A percentile compares a stretch with the other conserved stretches of the same genome.
phyloP scores from a whole-genome alignment of 2,329 filamentous ascomycete genomes.

The Phaeomoniella chlamydospora region DNA sequence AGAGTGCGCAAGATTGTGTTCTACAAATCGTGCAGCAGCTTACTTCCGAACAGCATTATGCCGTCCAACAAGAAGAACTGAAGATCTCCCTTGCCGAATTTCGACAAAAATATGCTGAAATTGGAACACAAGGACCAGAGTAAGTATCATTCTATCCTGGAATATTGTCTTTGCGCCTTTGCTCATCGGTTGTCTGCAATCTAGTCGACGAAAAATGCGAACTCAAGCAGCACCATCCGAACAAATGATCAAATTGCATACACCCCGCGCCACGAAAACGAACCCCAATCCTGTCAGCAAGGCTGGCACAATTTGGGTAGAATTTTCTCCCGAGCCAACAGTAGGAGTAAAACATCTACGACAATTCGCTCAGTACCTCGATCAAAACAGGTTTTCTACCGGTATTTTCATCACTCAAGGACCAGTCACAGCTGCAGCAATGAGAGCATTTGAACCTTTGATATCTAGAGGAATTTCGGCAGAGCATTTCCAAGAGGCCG shows the following conservation, averaged over 20 bases:
- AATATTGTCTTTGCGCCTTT: no score
- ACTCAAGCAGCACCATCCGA: constrained; percentile 78
- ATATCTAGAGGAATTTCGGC: constrained; percentile 45
- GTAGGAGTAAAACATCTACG: constrained; percentile 90
- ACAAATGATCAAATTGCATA: constrained; percentile 74
- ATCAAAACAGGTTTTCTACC: constrained; percentile 67
- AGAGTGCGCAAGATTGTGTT: constrained; percentile 43
- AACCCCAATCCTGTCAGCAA: constrained; percentile 58
- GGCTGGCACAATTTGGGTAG: constrained; percentile 81
- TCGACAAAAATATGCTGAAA: constrained; percentile 53
- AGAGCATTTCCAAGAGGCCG: constrained; percentile 91
- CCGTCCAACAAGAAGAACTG: constrained; percentile 78
- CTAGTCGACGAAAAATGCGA: constrained; percentile 72
- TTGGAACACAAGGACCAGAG: background rate
- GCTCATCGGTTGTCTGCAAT: no score
- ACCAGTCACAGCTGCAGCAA: constrained; percentile 69
- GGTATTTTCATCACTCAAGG: constrained; percentile 82
- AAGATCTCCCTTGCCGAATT: constrained; percentile 77
- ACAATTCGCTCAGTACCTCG: constrained; percentile 70
- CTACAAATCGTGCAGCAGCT: constrained; percentile 6
- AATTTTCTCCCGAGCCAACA: constrained; percentile 68
- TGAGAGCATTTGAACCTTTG: constrained; percentile 58
- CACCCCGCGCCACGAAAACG: constrained; percentile 50
- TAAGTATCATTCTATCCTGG: no score
- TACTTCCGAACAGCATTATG: constrained; percentile 58